Evolutionary conservation across 2,329 filamentous ascomycete genomes (phyloP), one percentile per base, ranked within the genome.

Genomic region (Ophiostoma tasmaniense): DNA sequence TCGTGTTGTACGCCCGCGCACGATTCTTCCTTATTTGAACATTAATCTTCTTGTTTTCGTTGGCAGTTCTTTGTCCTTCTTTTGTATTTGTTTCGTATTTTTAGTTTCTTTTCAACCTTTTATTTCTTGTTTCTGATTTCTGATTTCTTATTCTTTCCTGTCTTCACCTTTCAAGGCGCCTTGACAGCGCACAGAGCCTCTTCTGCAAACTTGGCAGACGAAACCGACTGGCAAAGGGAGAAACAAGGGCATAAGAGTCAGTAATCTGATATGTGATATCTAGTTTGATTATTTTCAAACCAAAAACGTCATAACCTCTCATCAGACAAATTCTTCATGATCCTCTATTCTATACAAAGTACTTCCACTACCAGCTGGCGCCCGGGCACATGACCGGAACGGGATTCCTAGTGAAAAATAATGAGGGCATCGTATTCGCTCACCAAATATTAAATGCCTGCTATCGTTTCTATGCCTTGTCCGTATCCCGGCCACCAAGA

Each of bases 171-270:
- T 37, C 35, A 10, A 37, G n/a, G n/a, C n/a, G n/a, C n/a, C n/a
- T 39, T 3, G 11, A 13, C 14, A 42, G 13, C 30, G 62, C 59
- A 62, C 59, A 62, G 59, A 62, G 59, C 59, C 59, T 62, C 59
- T 62, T 62, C 5, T 37, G 20, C 17, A 39, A 39, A 39, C 59
- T 20, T 62, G 28, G 28, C 28, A 62, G 20, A 4, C 28, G 30
- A 62, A 62, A 35, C 22, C 50, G n/a, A 55, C n/a, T 28, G 62
- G 42, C 22, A 64, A 62, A 62, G 59, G 59, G 59, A 33, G 59
- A 62, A 62, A 25, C 39, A 10, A 39, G 28, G 37, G 42, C 10
- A 62, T 20, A 28, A 30, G 11, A n/a, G 25, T 28, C 6, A 52
- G 2, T 25, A 52, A 20, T 45, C 14, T 45, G 42, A 45, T 45